Evolutionary conservation across 202 grass and related monocot genomes (phyloP).

Genomic region (Schoenoplectus triqueter): DNA sequence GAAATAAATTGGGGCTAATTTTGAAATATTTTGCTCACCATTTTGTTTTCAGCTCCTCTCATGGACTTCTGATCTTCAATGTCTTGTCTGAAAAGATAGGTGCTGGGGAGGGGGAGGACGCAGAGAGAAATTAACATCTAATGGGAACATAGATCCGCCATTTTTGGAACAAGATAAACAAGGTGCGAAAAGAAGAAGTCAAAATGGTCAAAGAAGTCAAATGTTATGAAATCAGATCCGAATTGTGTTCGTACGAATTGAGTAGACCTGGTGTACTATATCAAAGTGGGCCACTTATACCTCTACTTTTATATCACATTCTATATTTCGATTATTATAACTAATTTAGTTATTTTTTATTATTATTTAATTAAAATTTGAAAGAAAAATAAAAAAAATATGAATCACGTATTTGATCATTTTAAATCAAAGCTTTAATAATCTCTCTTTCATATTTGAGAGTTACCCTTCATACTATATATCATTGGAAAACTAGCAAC

Average conservation of each 20-base stretch:
- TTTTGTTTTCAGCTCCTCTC: constrained; percentile 1
- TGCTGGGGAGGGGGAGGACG: no score
- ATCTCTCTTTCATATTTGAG: no score
- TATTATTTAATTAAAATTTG: no score
- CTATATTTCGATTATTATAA: no score
- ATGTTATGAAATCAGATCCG: not conserved
- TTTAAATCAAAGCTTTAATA: no score
- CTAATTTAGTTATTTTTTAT: no score
- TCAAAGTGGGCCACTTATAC: not conserved
- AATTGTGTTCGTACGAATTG: not conserved
- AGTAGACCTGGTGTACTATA: not conserved
- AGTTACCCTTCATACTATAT: no score
- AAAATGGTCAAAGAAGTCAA: constrained; percentile 31
- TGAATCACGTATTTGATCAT: no score
- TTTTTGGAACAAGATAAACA: not conserved
- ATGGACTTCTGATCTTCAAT: not conserved
- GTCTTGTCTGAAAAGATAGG: not conserved
- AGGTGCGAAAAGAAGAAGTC: constrained; percentile 3
- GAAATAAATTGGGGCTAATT: not conserved
- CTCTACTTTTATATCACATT: no score
- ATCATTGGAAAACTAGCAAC: no score
- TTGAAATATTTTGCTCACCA: not conserved
- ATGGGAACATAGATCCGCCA: constrained; percentile 34
- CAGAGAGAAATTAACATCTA: constrained; percentile 17
- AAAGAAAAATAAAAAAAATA: no score